Evolutionary conservation across 2,329 filamentous ascomycete species (phyloP), one percentile per base, ranked within the genome.

Genomic region (Fusarium gaditjirri): DNA sequence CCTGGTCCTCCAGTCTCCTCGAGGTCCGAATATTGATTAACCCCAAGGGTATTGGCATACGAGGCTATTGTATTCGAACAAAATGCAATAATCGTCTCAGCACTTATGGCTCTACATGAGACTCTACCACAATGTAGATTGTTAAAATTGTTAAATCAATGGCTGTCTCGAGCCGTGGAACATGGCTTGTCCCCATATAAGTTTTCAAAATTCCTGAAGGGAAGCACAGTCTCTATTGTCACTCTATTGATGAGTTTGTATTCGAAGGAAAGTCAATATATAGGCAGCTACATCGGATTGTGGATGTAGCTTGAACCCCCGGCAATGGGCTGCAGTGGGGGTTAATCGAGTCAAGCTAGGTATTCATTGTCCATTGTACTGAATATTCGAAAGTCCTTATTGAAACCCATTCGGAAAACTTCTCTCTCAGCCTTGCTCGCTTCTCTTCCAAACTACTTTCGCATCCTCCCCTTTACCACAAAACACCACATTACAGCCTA

Each of bases 61-160:
- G 19, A 6, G 5, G 11, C 12, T 52, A 52, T n/a, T 36, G 4
- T 4, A 52, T 36, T 13, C 19, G 9, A 21, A 52, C 27, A 4
- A 7, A 10, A 33, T 33, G 13, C 5, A 13, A 33, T 19, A 2
- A 10, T 27, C 2, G 0, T 25, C 2, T 5, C 7, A 8, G 7
- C 4, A 36, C 6, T 3, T 5, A 8, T 27, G 31, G 11, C 4
- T 6, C 8, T 50, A 3, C 13, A 8, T 8, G 12, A 36, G 9
- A 8, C 8, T 14, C 8, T 21, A 8, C 6, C 12, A 50, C 25
- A 16, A 52, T 52, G 19, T 2, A 16, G 12, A 13, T 21, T 4
- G 3, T 21, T 33, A 12, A 17, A 36, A 13, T 21, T 4, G 3
- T 21, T 33, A 12, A 17, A 36, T 21, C 23, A 27, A 52, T 21